Percentiles rank a stretch among this genome's conserved stretches.
phyloP scores from a whole-genome alignment of 108 stramenopile species.

The Poteriospumella lacustris region DNA sequence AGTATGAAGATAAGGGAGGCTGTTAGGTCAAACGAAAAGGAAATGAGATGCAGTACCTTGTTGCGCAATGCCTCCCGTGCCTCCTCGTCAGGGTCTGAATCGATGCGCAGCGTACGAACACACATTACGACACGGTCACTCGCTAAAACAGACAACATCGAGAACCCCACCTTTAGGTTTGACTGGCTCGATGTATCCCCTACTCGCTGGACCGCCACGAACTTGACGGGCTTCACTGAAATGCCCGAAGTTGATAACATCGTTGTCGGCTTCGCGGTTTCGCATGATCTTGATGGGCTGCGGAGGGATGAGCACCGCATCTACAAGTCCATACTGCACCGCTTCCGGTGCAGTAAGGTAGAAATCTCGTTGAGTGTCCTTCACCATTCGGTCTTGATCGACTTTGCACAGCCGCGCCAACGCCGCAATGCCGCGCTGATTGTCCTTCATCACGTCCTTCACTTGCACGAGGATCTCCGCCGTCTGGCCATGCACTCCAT shows the following conservation, averaged over 20 bases:
- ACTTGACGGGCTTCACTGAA: constrained; percentile 1
- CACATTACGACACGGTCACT: too few relatives aligned
- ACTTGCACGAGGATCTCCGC: not conserved
- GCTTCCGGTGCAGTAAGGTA: constrained; percentile 81
- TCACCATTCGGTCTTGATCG: constrained; percentile 58
- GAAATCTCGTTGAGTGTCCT: constrained; percentile 83
- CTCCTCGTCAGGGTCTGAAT: too few relatives aligned
- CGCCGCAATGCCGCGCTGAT: constrained; percentile 65
- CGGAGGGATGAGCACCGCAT: constrained; percentile 23
- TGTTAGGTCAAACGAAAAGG: too few relatives aligned
- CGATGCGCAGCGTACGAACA: too few relatives aligned
- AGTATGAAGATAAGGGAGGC: too few relatives aligned
- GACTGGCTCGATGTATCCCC: too few relatives aligned
- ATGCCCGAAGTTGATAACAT: constrained; percentile 1
- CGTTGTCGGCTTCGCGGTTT: not conserved
- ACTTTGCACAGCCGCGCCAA: constrained; percentile 74
- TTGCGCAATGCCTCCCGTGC: too few relatives aligned
- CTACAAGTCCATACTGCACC: constrained; percentile 51
- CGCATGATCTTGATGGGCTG: constrained; percentile 16
- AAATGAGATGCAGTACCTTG: too few relatives aligned
- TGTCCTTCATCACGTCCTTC: constrained; percentile 46
- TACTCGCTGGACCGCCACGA: too few relatives aligned
- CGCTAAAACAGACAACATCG: too few relatives aligned
- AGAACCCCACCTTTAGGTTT: too few relatives aligned
- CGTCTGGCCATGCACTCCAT: constrained; percentile 14